Evolutionary conservation across 2,329 filamentous ascomycete genomes (phyloP).

Genomic region (Parafenestella ontariensis): DNA sequence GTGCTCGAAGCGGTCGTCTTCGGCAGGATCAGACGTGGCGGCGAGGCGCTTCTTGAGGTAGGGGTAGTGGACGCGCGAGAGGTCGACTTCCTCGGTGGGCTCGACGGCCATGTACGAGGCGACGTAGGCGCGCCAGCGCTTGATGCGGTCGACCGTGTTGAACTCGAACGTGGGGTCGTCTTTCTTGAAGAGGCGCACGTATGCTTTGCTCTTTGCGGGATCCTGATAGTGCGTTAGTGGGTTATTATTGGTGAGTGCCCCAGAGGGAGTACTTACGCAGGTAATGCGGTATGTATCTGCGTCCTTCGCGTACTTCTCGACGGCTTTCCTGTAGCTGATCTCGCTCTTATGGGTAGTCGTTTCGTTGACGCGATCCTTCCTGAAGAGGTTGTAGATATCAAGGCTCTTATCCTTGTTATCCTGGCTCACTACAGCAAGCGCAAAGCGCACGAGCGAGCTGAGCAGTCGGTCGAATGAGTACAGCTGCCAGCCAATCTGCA

Average conservation of each 20-base stretch:
- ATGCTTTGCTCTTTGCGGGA: constrained; percentile 74
- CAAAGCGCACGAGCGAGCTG: constrained; percentile 79
- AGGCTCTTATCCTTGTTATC: constrained; percentile 93
- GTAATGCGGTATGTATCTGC: constrained; percentile 88
- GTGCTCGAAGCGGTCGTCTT: constrained; percentile 39
- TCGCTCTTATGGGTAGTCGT: constrained; percentile 90
- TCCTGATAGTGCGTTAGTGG: constrained; percentile 35
- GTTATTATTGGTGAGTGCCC: not conserved
- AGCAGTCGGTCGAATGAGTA: constrained; percentile 93
- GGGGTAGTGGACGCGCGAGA: constrained; percentile 45
- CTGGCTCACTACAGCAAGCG: constrained; percentile 79
- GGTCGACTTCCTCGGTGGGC: constrained; percentile 67
- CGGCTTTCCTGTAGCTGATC: constrained; percentile 87
- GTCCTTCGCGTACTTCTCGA: constrained; percentile 91
- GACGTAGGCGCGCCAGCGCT: constrained; percentile 92
- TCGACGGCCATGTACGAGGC: constrained; percentile 89
- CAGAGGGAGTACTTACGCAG: constrained; percentile 72
- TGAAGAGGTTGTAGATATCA: constrained; percentile 87
- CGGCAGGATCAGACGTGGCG: constrained; percentile 42
- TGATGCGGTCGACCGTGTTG: constrained; percentile 68
- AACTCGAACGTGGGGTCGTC: constrained; percentile 82
- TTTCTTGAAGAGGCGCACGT: constrained; percentile 83
- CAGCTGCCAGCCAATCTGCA: constrained; percentile 88
- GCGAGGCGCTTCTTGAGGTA: constrained; percentile 52
- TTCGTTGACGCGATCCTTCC: constrained; percentile 78